These are phyloP conservation scores for Cadophora luteo-olivacea DNA, from an alignment of 2,329 filamentous ascomycete species.

Conservation along the genomic window DNA sequence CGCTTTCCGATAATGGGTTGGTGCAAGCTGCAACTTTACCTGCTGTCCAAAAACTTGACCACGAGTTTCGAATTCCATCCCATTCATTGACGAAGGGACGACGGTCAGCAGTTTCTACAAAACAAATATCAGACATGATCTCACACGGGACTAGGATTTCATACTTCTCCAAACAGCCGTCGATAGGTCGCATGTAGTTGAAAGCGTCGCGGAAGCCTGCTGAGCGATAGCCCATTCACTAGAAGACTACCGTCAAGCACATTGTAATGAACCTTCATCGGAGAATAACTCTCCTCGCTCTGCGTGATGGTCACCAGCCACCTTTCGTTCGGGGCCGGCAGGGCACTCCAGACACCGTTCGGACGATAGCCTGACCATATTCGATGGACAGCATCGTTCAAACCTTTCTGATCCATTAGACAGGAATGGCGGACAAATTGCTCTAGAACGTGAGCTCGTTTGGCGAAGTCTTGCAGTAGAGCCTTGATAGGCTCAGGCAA, in stretches of 20 bases:
- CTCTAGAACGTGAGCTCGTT: constrained; percentile 27
- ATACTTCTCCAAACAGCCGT: constrained; percentile 27
- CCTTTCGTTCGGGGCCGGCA: constrained; percentile 37
- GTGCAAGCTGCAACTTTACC: not conserved
- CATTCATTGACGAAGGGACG: constrained; percentile 21
- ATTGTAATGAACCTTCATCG: constrained; percentile 53
- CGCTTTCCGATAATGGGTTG: constrained; percentile 29
- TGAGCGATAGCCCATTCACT: constrained; percentile 57
- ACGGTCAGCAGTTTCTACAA: constrained; percentile 1
- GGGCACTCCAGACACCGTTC: not conserved
- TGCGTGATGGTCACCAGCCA: constrained; percentile 44
- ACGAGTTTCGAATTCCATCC: constrained; percentile 45
- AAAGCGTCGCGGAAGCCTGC: constrained; percentile 54
- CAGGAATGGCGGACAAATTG: not conserved
- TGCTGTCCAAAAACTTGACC: constrained; percentile 36
- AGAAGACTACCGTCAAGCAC: constrained; percentile 58
- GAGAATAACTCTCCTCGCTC: not conserved
- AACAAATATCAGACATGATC: not conserved
- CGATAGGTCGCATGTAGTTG: constrained; percentile 39
- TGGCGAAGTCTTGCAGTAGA: constrained; percentile 23
- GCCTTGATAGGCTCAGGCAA: constrained; percentile 45
- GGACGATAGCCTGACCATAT: not conserved
- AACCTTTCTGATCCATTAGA: not conserved
- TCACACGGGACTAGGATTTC: not conserved
- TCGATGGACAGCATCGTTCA: not conserved